These are phyloP conservation scores for Rubroshorea leprosula DNA, from an alignment of 345 rosid genomes.

Conservation along the genomic window DNA sequence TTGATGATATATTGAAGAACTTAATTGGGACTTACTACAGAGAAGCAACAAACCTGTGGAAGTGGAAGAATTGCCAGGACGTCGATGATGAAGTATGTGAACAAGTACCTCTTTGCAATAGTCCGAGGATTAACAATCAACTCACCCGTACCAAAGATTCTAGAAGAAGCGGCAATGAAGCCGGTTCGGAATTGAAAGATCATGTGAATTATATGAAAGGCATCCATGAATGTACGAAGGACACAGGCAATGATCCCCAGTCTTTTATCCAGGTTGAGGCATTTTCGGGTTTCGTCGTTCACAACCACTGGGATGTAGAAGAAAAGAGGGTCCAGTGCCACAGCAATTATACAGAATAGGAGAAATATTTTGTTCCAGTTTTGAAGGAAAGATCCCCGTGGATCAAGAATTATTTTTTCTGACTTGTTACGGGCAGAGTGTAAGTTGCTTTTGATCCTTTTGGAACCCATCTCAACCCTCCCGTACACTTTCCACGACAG, in stretches of 20 bases:
- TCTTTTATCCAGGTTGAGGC: conserved; percentile 42
- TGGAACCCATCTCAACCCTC: conserved; percentile 37
- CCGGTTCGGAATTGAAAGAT: conserved; percentile 74
- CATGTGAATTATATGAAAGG: conserved; percentile 50
- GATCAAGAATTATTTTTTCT: conserved; percentile 45
- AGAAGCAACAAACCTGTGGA: conserved; percentile 56
- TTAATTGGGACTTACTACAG: background rate
- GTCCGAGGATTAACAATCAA: too few species aligned
- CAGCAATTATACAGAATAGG: conserved; percentile 48
- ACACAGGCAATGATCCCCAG: conserved; percentile 44
- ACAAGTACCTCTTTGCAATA: conserved; percentile 46
- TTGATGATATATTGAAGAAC: background rate
- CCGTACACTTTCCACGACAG: conserved; percentile 26
- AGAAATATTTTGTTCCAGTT: conserved; percentile 62
- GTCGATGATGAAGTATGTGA: conserved; percentile 49
- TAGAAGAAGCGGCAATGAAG: conserved; percentile 64
- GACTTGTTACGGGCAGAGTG: conserved; percentile 5
- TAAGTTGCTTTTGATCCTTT: conserved; percentile 33
- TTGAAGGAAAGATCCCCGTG: conserved; percentile 56
- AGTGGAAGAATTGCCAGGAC: conserved; percentile 66
- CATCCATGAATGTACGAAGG: conserved; percentile 51
- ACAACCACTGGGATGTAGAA: conserved; percentile 67
- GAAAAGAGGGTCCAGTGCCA: conserved; percentile 69
- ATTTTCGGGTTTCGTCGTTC: conserved; percentile 21
- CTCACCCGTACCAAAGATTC: conserved; percentile 80